Conservation (phyloP, 129 eudicot genomes). For the Smallanthus sonchifolius region DNA sequence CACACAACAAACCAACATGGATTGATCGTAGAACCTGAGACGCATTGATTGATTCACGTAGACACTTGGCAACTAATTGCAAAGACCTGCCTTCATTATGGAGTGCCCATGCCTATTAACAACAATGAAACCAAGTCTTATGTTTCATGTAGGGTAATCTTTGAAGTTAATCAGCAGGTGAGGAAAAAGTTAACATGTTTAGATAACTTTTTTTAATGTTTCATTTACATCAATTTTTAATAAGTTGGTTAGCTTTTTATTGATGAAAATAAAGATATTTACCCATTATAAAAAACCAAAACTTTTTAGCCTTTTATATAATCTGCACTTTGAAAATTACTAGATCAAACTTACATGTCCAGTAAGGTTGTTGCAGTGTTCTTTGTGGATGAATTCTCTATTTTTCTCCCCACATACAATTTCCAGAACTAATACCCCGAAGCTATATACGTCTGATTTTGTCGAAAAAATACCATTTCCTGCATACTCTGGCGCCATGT, state of each 20-base stretch:
- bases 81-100: background rate
- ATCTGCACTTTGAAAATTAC: background rate
- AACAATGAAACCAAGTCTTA: background rate
- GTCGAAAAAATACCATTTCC: background rate
- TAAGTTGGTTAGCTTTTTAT: no score
- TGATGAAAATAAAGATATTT: no score
- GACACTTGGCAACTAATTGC: background rate
- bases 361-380: background rate
- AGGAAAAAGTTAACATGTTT: no score
- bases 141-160: background rate
- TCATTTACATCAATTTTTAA: no score
- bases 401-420: background rate
- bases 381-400: background rate
- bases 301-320: no score
- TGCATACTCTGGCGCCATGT: constrained; percentile 2
- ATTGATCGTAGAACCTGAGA: background rate
- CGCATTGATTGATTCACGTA: background rate
- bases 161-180: no score
- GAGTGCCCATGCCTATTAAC: background rate
- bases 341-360: background rate
- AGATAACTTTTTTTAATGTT: no score
- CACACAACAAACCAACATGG: background rate
- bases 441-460: background rate
- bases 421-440: background rate
- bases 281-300: no score